Conservation (phyloP, 129 eudicot genomes). For the Pulicaria dysenterica region DNA sequence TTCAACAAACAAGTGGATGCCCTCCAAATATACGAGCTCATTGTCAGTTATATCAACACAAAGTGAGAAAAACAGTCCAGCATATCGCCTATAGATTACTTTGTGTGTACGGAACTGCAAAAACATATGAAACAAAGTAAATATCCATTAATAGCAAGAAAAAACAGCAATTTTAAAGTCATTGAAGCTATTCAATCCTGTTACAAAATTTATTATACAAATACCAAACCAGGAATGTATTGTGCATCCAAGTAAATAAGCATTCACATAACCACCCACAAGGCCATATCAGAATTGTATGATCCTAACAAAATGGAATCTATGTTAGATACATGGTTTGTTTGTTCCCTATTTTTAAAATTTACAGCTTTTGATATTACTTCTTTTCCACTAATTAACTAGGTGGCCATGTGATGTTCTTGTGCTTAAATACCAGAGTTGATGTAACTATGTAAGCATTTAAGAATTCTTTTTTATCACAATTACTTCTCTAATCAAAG, state of each 20-base stretch:
- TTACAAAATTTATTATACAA: no score
- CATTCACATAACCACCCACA: neutral
- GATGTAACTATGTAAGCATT: no score
- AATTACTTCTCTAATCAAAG: no score
- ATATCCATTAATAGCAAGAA: no score
- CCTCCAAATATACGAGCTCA: slow-evolving; percentile 80
- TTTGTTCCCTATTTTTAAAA: neutral
- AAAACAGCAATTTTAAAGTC: no score
- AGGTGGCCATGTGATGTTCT: no score
- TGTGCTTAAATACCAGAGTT: no score
- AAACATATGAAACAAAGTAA: neutral
- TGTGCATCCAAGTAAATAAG: no score
- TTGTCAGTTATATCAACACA: slow-evolving; percentile 92
- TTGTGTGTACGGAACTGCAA: slow-evolving; percentile 91
- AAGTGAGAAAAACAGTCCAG: slow-evolving; percentile 83
- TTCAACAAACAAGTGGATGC: slow-evolving; percentile 87
- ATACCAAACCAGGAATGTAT: no score
- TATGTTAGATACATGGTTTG: neutral
- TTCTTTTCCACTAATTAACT: no score
- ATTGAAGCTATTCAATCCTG: no score
- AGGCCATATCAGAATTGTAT: neutral
- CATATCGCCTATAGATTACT: slow-evolving; percentile 87
- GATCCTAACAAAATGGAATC: neutral
- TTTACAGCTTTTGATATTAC: neutral
- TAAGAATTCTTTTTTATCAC: no score